These are phyloP conservation scores for Lepraria neglecta DNA, from an alignment of 495 filamentous ascomycete species.

Conservation along the genomic window DNA sequence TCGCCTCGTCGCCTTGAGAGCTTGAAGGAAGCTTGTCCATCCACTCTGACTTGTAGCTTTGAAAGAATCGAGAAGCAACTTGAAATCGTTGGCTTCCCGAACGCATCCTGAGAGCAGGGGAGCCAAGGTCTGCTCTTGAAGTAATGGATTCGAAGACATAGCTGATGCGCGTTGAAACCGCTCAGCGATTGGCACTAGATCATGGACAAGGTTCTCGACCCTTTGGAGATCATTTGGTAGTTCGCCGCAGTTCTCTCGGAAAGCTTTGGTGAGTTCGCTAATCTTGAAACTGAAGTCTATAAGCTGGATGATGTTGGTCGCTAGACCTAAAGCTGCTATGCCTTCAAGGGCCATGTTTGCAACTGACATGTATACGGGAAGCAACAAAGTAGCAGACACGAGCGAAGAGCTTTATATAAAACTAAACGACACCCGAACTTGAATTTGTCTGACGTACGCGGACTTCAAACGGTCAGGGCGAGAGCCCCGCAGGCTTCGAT, in stretches of 20 bases:
- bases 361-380: neutral
- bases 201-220: neutral
- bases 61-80: neutral
- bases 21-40: neutral
- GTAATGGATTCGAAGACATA: neutral
- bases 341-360: neutral
- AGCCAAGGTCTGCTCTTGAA: neutral
- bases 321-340: neutral
- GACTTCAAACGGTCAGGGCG: too few species aligned
- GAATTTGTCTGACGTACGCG: too few species aligned
- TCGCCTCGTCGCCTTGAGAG: neutral
- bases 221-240: neutral
- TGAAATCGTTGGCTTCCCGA: neutral
- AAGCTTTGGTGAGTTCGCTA: slow-evolving; percentile 2
- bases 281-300: slow-evolving; percentile 1
- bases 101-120: neutral
- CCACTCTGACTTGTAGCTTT: neutral
- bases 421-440: too few species aligned
- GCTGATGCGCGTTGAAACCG: neutral
- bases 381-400: neutral
- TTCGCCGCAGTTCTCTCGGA: neutral
- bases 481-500: too few species aligned
- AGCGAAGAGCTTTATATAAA: neutral
- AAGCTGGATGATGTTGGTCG: neutral
- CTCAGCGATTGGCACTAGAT: neutral